Evolutionary conservation across 192 early-diverging fungal genomes (phyloP), one percentile per base, ranked within the genome.

Genomic region (Coemansia aciculifera): DNA sequence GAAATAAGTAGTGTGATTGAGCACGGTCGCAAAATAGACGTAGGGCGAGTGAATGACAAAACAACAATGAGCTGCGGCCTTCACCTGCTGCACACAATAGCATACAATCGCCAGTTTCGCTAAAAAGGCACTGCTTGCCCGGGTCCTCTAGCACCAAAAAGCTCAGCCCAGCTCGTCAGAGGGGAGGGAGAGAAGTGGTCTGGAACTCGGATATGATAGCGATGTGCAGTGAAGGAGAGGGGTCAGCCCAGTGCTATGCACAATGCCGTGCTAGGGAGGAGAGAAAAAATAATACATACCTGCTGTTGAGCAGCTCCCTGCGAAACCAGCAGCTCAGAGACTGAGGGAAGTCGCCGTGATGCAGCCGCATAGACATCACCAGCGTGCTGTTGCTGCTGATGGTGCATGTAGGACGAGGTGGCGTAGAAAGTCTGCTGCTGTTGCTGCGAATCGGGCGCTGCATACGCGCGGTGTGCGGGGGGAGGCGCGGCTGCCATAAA

Each of bases 251-350:
- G 40, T 11, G 27, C 19, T 43, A 13, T 42, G 27, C 43, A 32
- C 39, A 48, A 34, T 48, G 24, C 10, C 39, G 12, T 24, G 10
- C n/a, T 0, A 59, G 15, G 15, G 29, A 21, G 12, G n/a, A 6
- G n/a, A 6, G 10, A 38, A 12, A 29, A 36, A n/a, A 1, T 3
- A 23, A 29, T 9, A 48, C 66, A 13, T 78, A 74, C 77, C 72
- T 79, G 77, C 27, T 73, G 77, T 27, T 63, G 63, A 11, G 48
- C 23, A 13, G 48, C 39, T 19, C 73, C 48, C 21, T 59, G 79
- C 43, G 79, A 54, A 44, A 72, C 70, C 10, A 81, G 62, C 32
- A 81, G 74, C 74, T 81, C 74, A 10, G 74, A 75, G 11, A 76
- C 66, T 39, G 79, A 81, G 12, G 79, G 79, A 71, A 81, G 56